Evolutionary conservation across 495 filamentous ascomycete genomes (phyloP).

Genomic region (Penicillium alfredii): DNA sequence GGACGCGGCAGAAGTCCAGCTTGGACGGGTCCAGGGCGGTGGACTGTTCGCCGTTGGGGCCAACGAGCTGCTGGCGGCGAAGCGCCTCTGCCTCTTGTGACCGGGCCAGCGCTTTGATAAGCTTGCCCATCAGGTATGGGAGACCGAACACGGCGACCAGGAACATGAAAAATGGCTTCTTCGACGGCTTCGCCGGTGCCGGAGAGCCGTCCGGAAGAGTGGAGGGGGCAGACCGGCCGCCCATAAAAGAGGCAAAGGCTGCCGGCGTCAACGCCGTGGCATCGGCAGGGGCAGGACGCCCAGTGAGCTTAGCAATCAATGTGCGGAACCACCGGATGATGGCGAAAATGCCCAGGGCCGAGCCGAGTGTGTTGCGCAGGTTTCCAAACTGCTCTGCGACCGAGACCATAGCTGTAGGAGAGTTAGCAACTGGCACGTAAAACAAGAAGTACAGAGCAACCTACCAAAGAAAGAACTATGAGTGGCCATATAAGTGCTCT

Average conservation of each 20-base stretch:
- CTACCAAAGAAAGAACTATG: conserved; percentile 97
- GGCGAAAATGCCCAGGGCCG: conserved; percentile 91
- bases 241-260: conserved; percentile 81
- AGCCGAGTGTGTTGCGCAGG: conserved; percentile 89
- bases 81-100: conserved; percentile 76
- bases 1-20: conserved; percentile 87
- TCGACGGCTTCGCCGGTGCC: conserved; percentile 65
- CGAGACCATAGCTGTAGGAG: conserved; percentile 81
- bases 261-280: conserved; percentile 80
- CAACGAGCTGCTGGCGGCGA: conserved; percentile 48
- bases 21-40: conserved; percentile 72
- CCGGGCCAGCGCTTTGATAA: conserved; percentile 77
- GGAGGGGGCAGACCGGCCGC: conserved; percentile 32
- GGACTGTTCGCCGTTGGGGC: conserved; percentile 42
- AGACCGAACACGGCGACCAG: conserved; percentile 88
- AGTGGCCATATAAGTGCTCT: conserved; percentile 99
- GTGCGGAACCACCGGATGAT: conserved; percentile 90
- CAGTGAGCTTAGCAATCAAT: conserved; percentile 87
- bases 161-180: conserved; percentile 96
- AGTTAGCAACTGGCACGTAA: conserved; percentile 9
- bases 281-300: conserved; percentile 80
- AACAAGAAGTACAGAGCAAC: conserved; percentile 21
- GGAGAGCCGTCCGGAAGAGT: conserved; percentile 51
- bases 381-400: conserved; percentile 97
- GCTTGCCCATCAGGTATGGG: conserved; percentile 91